Percentiles rank a stretch among this genome's conserved stretches.
Evolutionary conservation across 768 basidiomycete genomes (phyloP).

Genomic region (Hemileccinum impolitum): DNA sequence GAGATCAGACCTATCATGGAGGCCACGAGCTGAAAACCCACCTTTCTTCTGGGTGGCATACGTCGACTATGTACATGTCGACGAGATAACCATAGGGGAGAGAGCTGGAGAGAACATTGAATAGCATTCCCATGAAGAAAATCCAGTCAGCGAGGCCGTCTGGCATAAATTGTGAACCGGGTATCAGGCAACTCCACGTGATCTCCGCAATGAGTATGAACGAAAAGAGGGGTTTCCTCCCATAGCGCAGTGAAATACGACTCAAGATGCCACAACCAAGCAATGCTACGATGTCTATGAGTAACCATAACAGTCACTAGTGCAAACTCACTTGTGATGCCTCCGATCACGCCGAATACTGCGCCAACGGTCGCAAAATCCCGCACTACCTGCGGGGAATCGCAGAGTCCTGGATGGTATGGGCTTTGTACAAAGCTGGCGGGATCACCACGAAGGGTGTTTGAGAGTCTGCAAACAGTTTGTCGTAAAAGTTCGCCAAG

Average conservation of each 20-base stretch:
- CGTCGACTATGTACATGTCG: conserved; percentile 29
- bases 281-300: not conserved
- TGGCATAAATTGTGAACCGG: conserved; percentile 13
- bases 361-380: conserved; percentile 22
- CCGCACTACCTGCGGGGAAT: conserved; percentile 17
- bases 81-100: conserved; percentile 16
- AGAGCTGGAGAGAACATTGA: conserved; percentile 5
- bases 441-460: conserved; percentile 7
- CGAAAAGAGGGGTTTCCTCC: conserved; percentile 23
- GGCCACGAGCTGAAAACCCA: not conserved
- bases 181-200: conserved; percentile 12
- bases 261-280: conserved; percentile 20
- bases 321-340: conserved; percentile 20
- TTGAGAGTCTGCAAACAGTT: conserved; percentile 27
- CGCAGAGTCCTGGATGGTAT: conserved; percentile 16
- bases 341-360: conserved; percentile 9
- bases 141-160: conserved; percentile 11
- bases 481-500: conserved; percentile 24
- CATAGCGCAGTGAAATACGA: conserved; percentile 24
- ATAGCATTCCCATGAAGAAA: conserved; percentile 18
- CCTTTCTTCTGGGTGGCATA: conserved; percentile 25
- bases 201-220: conserved; percentile 5
- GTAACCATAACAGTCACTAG: not conserved
- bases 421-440: conserved; percentile 6
- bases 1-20: not conserved